A percentile compares a stretch with the other conserved stretches of the same genome.
phyloP scores from a whole-genome alignment of 352 stramenopile genomes.

The Pythium aristosporum region DNA sequence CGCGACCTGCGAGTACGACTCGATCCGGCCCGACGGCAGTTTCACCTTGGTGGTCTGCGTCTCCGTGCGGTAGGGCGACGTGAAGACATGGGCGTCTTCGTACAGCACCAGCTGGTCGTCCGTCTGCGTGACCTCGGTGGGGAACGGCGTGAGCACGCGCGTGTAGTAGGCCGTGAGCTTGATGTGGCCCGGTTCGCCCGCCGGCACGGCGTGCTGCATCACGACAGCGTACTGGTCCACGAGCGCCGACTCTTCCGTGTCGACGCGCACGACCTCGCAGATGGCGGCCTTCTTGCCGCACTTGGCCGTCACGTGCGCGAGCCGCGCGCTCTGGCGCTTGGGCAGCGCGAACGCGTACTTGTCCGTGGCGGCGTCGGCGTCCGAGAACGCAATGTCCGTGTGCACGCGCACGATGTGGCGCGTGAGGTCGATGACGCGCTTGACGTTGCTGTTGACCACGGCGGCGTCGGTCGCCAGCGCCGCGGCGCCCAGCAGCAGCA shows the following conservation, averaged over 20 bases:
- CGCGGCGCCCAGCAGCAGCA: conserved; percentile 33
- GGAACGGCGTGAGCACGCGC: conserved; percentile 76
- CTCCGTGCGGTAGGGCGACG: conserved; percentile 74
- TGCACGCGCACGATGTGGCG: conserved; percentile 79
- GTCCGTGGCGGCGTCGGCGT: conserved; percentile 47
- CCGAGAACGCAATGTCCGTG: conserved; percentile 71
- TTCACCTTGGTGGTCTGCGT: conserved; percentile 88
- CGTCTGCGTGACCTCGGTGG: conserved; percentile 68
- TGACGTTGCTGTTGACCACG: conserved; percentile 59
- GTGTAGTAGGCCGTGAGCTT: conserved; percentile 84
- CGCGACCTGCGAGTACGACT: conserved; percentile 60
- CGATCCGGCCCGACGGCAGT: conserved; percentile 67
- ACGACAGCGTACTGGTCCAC: conserved; percentile 71
- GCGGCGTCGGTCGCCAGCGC: conserved; percentile 30
- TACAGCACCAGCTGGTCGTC: conserved; percentile 88
- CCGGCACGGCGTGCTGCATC: conserved; percentile 55
- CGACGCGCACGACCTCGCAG: conserved; percentile 62
- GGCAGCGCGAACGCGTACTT: conserved; percentile 72
- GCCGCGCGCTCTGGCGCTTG: conserved; percentile 42
- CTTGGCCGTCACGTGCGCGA: conserved; percentile 68
- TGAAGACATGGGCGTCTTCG: conserved; percentile 57
- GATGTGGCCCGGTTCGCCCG: conserved; percentile 50
- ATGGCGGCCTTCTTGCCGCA: conserved; percentile 69
- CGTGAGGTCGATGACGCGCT: conserved; percentile 79
- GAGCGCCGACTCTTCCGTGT: conserved; percentile 29